Evolutionary conservation across 257 asterid genomes (phyloP).

Genomic region (Scutellaria galericulata): DNA sequence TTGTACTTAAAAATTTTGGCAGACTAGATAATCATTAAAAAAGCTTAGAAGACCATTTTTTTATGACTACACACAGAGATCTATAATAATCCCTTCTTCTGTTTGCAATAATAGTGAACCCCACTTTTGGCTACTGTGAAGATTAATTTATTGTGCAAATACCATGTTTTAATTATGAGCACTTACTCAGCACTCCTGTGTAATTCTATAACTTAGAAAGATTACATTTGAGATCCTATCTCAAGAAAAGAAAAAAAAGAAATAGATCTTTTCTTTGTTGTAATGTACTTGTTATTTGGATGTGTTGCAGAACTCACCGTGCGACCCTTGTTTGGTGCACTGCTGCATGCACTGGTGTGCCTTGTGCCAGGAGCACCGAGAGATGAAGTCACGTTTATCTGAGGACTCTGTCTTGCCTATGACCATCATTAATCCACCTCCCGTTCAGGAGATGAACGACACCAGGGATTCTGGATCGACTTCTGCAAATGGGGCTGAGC

Average conservation of each 20-base stretch:
- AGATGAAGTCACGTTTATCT: conserved; percentile 81
- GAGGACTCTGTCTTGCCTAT: conserved; percentile 68
- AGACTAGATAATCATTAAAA: background rate
- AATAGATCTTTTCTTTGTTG: no score
- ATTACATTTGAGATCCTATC: background rate
- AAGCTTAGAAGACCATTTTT: background rate
- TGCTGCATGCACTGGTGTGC: conserved; percentile 99
- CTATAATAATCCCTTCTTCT: background rate
- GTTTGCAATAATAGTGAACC: background rate
- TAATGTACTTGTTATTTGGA: background rate
- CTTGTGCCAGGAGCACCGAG: conserved; percentile 97
- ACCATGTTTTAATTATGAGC: background rate
- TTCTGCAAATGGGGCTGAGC: conserved; percentile 55
- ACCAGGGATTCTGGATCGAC: conserved; percentile 44
- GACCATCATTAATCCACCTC: conserved; percentile 93
- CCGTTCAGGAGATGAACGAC: conserved; percentile 71
- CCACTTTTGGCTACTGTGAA: background rate
- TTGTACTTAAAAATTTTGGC: conserved; percentile 8
- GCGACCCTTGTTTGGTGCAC: conserved; percentile 94
- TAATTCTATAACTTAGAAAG: background rate
- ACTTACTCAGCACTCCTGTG: background rate
- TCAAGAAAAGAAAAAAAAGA: background rate
- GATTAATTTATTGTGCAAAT: background rate
- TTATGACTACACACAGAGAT: background rate
- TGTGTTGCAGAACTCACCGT: conserved; percentile 83